A percentile compares a stretch with the other conserved stretches of the same genome.
Evolutionary conservation across 2,329 filamentous ascomycete genomes (phyloP).

Genomic region (Stemphylium beticola): DNA sequence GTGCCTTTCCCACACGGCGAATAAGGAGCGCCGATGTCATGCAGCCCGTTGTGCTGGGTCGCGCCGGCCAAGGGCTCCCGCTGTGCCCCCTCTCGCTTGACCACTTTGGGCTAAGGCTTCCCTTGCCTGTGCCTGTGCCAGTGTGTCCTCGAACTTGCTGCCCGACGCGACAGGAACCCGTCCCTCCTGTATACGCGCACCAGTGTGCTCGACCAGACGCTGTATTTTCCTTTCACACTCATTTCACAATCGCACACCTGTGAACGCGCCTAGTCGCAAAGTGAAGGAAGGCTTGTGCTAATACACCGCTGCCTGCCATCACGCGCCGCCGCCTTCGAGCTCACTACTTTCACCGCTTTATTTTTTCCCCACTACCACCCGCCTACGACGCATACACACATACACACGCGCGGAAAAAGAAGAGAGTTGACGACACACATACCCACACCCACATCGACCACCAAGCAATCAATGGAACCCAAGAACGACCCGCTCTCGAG

Average conservation of each 20-base stretch:
- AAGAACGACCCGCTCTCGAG: slow-evolving; percentile 44
- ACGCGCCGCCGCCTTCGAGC: not conserved
- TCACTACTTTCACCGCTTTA: slow-evolving; percentile 25
- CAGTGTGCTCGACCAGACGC: no score
- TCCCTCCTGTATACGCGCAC: not conserved
- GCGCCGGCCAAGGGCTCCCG: slow-evolving; percentile 17
- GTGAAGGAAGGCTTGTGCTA: not conserved
- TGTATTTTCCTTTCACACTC: not conserved
- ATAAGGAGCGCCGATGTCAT: slow-evolving; percentile 10
- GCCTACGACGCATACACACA: slow-evolving; percentile 1
- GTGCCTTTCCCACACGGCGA: slow-evolving; percentile 13
- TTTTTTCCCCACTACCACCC: slow-evolving; percentile 14
- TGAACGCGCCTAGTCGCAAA: slow-evolving; percentile 1
- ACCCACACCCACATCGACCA: not conserved
- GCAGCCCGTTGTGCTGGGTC: slow-evolving; percentile 22
- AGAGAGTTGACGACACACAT: not conserved
- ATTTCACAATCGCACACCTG: not conserved
- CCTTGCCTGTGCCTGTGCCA: no score
- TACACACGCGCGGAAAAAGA: not conserved
- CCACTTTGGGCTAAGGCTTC: slow-evolving; percentile 17
- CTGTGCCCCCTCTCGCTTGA: slow-evolving; percentile 18
- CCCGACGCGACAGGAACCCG: slow-evolving; percentile 14
- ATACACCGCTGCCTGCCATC: slow-evolving; percentile 10
- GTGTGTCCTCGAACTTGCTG: slow-evolving; percentile 12
- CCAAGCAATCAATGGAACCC: slow-evolving; percentile 37